Evolutionary conservation across 1,139 yeast species (phyloP).

Genomic region (Zygoascus hellenicus): DNA sequence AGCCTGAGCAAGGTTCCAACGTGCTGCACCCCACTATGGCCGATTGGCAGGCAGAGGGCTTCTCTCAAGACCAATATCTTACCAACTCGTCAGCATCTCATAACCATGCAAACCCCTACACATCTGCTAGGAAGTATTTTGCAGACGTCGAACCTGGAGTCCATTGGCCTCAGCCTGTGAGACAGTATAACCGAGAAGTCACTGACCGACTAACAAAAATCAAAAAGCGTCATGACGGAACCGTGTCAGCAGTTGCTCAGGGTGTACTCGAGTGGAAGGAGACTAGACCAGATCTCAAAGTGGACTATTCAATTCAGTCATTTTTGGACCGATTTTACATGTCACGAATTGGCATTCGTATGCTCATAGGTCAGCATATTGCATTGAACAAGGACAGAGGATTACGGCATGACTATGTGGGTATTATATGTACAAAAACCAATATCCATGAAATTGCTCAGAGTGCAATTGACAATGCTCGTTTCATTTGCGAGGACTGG

Average conservation of each 20-base stretch:
- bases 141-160: conserved; percentile 49
- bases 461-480: conserved; percentile 82
- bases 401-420: conserved; percentile 59
- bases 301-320: conserved; percentile 59
- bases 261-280: conserved; percentile 88
- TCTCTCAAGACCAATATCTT: conserved; percentile 14
- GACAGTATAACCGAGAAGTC: conserved; percentile 62
- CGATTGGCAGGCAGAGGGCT: conserved; percentile 26
- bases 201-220: conserved; percentile 63
- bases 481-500: conserved; percentile 82
- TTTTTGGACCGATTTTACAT: conserved; percentile 78
- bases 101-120: conserved; percentile 5
- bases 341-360: conserved; percentile 82
- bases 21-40: conserved; percentile 22
- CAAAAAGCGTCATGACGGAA: conserved; percentile 84
- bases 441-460: conserved; percentile 73
- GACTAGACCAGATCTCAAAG: conserved; percentile 23
- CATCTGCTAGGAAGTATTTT: conserved; percentile 46
- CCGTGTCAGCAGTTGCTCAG: conserved; percentile 88
- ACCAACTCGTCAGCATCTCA: conserved; percentile 15
- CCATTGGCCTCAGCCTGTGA: conserved; percentile 72
- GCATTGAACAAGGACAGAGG: conserved; percentile 66
- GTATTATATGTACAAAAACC: conserved; percentile 77
- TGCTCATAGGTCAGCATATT: conserved; percentile 85
- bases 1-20: conserved; percentile 26